phyloP scores from a whole-genome alignment of 2,329 filamentous ascomycete genomes.

The Colletotrichum sidae region DNA sequence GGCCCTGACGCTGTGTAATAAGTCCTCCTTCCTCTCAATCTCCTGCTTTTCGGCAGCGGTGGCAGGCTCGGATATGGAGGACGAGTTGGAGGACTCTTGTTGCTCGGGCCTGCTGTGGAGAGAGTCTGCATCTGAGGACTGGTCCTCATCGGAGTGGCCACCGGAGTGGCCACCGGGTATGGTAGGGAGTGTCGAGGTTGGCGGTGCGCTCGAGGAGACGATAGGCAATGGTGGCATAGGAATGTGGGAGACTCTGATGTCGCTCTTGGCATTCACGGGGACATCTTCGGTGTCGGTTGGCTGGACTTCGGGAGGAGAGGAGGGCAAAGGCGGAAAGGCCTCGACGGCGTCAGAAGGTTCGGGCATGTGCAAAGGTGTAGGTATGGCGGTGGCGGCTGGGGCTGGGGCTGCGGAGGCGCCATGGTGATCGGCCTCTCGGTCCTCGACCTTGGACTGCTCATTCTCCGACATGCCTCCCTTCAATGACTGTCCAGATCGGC shows the following conservation, averaged over 20 bases:
- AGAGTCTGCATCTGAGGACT: conserved; percentile 35
- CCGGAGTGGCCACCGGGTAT: conserved; percentile 35
- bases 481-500: conserved; percentile 18
- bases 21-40: conserved; percentile 13
- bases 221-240: conserved; percentile 28
- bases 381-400: conserved; percentile 2
- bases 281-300: neutral
- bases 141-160: conserved; percentile 36
- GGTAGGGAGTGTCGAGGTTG: conserved; percentile 35
- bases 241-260: conserved; percentile 33
- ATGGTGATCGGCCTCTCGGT: conserved; percentile 26
- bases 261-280: conserved; percentile 12
- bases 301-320: conserved; percentile 19
- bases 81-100: conserved; percentile 22
- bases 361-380: too few species aligned
- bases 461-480: conserved; percentile 35
- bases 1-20: conserved; percentile 3
- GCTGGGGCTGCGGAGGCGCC: conserved; percentile 5
- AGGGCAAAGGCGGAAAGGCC: conserved; percentile 30
- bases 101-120: conserved; percentile 29
- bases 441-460: neutral
- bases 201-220: conserved; percentile 33
- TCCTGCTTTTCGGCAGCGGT: conserved; percentile 19
- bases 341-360: conserved; percentile 21
- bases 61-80: conserved; percentile 30